Percentiles rank a stretch among this genome's conserved stretches.
These are phyloP conservation scores for Penicillium sp. DNA, from an alignment of 2,329 filamentous ascomycete species.

Conservation along the genomic window DNA sequence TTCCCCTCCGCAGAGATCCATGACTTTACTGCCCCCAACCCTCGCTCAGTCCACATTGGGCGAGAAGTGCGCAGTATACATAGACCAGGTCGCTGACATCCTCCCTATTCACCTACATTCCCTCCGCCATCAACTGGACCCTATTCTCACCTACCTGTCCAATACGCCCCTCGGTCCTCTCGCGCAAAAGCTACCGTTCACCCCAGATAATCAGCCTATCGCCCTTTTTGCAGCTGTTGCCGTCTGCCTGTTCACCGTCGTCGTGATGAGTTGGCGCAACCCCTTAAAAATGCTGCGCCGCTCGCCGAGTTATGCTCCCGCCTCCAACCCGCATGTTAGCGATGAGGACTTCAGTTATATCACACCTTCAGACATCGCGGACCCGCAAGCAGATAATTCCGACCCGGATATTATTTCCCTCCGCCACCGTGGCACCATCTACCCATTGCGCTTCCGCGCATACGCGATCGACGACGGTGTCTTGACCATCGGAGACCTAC, in stretches of 20 bases:
- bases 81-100: conserved; percentile 36
- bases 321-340: conserved; percentile 36
- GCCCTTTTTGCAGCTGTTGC: conserved; percentile 30
- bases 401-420: conserved; percentile 48
- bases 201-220: conserved; percentile 22
- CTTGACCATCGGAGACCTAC: conserved; percentile 44
- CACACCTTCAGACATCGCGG: conserved; percentile 37
- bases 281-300: conserved; percentile 36
- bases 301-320: conserved; percentile 30
- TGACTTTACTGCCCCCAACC: conserved; percentile 41
- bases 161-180: conserved; percentile 26
- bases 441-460: conserved; percentile 47
- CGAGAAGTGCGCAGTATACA: conserved; percentile 43
- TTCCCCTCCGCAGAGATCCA: conserved; percentile 28
- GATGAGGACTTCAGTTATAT: conserved; percentile 44
- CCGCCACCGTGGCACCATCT: conserved; percentile 43
- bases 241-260: conserved; percentile 30
- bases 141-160: conserved; percentile 25
- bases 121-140: conserved; percentile 34
- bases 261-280: conserved; percentile 40
- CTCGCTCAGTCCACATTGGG: conserved; percentile 41
- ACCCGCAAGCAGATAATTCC: conserved; percentile 31
- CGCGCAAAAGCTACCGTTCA: conserved; percentile 25
- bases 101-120: conserved; percentile 35
- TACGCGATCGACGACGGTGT: conserved; percentile 50